Evolutionary conservation across 768 basidiomycete genomes (phyloP), one percentile per base, ranked within the genome.

Genomic region (Galerina marginata): DNA sequence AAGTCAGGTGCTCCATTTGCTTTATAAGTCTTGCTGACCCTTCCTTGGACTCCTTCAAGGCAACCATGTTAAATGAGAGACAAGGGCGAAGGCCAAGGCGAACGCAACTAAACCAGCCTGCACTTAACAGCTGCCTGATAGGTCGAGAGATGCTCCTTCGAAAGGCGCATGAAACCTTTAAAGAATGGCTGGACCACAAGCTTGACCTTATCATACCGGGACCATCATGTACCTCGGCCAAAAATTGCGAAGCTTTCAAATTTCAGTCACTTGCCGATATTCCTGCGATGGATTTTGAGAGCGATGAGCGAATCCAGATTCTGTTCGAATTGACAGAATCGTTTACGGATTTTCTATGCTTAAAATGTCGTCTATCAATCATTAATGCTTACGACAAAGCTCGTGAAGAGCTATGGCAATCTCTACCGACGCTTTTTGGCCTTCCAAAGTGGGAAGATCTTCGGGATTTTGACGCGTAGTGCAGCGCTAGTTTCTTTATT

Each of bases 341-440:
- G 2, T 15, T n/a, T 11, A n/a, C 26, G 20, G 11, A 29, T 9
- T 37, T 25, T 1, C 1, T 58, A 33, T 62, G 61, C 52, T 2
- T 16, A 12, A n/a, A 14, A 14, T 62, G 61, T 16, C n/a, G 4
- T 6, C 2, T 4, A 23, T 20, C 49, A 6, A 29, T 57, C n/a
- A 0, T 14, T 9, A 10, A 6, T 3, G 9, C 14, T 9, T 45
- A 46, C 23, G 33, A 59, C 6, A 36, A 42, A 15, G 25, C 42
- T 3, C 62, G 58, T n/a, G 53, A n/a, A 49, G 43, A 51, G 10
- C 12, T 59, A n/a, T 63, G 62, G 62, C 15, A 29, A 2, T 15
- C 45, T 9, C 53, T 63, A 12, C 62, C 62, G 4, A 49, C 62
- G 37, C 51, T 59, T 43, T 63, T 63, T 37, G 58, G 43, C 11